Evolutionary conservation across 768 basidiomycete genomes (phyloP), one percentile per base, ranked within the genome.

Genomic region (Boletales sp.): DNA sequence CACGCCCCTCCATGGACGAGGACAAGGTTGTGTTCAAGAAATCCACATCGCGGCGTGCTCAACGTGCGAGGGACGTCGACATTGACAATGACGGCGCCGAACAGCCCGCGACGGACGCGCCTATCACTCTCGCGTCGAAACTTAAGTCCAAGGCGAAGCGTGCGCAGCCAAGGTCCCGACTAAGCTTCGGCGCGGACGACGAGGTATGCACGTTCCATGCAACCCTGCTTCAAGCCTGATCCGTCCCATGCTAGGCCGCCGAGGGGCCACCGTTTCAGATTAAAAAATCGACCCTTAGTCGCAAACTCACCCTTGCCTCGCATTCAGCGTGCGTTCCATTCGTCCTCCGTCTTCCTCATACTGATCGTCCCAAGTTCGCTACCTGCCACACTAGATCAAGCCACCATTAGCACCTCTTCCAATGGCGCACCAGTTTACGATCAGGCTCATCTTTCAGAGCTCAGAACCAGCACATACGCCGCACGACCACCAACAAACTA

Each of bases 221-320:
- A 37, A 34, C 4, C 35, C 31, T 2, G 18, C 7, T 39, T 32
- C 51, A 48, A 14, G 8, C 36, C 24, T 59, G 64, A 53, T 70
- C 71, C 57, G 75, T 67, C 35, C 40, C 8, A 38, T 38, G 24
- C 45, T 40, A 88, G 83, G 78, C 78, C 58, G 76, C 73, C 11
- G 77, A 76, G 35, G 81, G 75, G 8, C 84, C 89, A 50, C 72
- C 77, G 0, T 91, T 93, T 64, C 76, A 87, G 71, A 72, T 92
- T 15, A 92, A 90, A 65, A 93, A 90, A 69, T 90, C 87, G 2
- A 84, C 66, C 46, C 72, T 92, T 39, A 91, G 89, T 59, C 72
- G 74, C 53, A 87, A 86, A 56, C 61, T 88, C 53, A 61, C 79
- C 2, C 66, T 86, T 37, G 79, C 80, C 13, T 76, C 72, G 41